These are phyloP conservation scores for Macrolepiota fuliginosa DNA, from an alignment of 768 basidiomycete genomes.

Conservation along the genomic window DNA sequence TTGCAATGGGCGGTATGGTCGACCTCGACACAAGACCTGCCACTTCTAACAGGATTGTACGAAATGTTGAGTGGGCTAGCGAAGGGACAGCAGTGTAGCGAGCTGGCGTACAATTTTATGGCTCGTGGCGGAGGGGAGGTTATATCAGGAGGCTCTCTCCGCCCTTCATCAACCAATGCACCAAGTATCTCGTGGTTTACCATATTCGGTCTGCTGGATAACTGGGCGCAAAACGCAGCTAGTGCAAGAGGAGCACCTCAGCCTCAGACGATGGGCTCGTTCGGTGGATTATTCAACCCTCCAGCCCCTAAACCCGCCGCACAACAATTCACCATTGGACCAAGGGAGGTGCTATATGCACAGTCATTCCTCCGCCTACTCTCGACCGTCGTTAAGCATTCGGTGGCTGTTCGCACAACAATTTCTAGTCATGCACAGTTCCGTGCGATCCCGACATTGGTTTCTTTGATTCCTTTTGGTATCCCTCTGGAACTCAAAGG, in stretches of 20 bases:
- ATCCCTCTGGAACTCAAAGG: constrained; percentile 93
- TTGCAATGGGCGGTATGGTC: constrained; percentile 91
- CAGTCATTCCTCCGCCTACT: constrained; percentile 81
- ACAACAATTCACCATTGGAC: constrained; percentile 49
- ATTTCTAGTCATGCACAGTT: constrained; percentile 76
- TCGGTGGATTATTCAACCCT: constrained; percentile 30
- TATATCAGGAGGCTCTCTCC: constrained; percentile 55
- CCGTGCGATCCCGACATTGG: constrained; percentile 76
- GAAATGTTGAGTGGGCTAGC: constrained; percentile 87
- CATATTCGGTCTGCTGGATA: constrained; percentile 73
- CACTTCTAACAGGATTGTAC: constrained; percentile 77
- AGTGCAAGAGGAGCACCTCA: constrained; percentile 44
- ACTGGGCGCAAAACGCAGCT: constrained; percentile 62
- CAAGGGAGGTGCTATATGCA: constrained; percentile 75
- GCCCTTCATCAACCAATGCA: constrained; percentile 46
- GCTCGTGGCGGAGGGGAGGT: constrained; percentile 72
- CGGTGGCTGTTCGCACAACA: constrained; percentile 74
- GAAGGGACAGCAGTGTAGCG: constrained; percentile 82
- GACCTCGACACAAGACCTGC: constrained; percentile 67
- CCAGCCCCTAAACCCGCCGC: constrained; percentile 39
- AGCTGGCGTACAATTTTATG: constrained; percentile 87
- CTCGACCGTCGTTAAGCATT: constrained; percentile 70
- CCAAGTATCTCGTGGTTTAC: constrained; percentile 74
- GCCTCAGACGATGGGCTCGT: constrained; percentile 36
- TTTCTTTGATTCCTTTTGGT: constrained; percentile 73